Evolutionary conservation across 202 grass and related monocot genomes (phyloP), one percentile per base, ranked within the genome.

Genomic region (Musa balbisiana): DNA sequence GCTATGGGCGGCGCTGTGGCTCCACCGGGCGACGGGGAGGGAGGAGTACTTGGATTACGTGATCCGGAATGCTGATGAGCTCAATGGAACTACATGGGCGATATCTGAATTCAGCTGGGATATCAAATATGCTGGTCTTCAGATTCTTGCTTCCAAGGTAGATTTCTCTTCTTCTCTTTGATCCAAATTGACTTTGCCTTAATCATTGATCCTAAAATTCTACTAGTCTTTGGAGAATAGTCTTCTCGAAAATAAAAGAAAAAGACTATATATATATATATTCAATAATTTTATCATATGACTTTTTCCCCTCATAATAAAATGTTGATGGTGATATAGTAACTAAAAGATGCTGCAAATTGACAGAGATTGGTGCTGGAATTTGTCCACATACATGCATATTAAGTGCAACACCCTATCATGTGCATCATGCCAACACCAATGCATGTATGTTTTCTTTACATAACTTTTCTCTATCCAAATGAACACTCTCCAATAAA

Each of bases 71-170:
- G 68, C 68, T 21, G 8, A 51, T 10, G 68, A 10, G 49, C 68
- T 71, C 8, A 52, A 52, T 20, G 68, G 68, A 17, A 52, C 49
- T 4, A 52, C 15, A 49, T 71, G 68, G 68, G 29, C 68, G 9
- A 52, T 71, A 3, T 71, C 68, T 11, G 68, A 71, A 49, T 71
- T 71, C 68, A 71, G 68, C 17, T 71, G 68, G 68, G 68, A 71
- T 11, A 71, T 71, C 68, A 71, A 71, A 20, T 71, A 71, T 52
- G 68, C 68, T 2, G 68, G 68, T 11, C 11, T 71, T 52, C 68
- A 71, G 17, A 52, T 71, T 21, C 68, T 71, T 71, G 68, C 68
- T 71, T 71, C 68, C 17, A 71, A 71, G 49, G 68, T 71, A 71
- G 12, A 16, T 8, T 68, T 68, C 11, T 33, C 29, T 67, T 21